Evolutionary conservation across 768 basidiomycete genomes (phyloP).

Genomic region (Tylopilus sp.): DNA sequence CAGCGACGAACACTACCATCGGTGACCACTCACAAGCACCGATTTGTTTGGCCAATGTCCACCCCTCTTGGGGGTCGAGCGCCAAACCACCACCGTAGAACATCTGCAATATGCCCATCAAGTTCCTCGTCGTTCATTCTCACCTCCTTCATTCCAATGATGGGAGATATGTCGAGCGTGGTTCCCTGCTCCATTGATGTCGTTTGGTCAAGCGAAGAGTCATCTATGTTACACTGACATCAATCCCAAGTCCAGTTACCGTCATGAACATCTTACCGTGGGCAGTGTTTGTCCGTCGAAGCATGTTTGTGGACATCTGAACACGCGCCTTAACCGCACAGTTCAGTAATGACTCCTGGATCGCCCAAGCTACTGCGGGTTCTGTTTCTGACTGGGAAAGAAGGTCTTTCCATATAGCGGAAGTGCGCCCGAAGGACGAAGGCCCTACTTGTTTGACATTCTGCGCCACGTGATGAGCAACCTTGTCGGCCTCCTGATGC

Average conservation of each 20-base stretch:
- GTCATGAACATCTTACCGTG: constrained; percentile 10
- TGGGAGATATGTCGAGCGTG: constrained; percentile 25
- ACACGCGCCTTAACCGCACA: constrained; percentile 8
- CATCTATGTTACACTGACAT: constrained; percentile 6
- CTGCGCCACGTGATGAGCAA: constrained; percentile 6
- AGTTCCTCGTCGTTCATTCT: constrained; percentile 50
- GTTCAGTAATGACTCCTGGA: constrained; percentile 26
- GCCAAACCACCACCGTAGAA: constrained; percentile 77
- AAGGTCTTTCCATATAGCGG: constrained; percentile 10
- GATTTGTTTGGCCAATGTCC: constrained; percentile 47
- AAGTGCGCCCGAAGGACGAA: constrained; percentile 1
- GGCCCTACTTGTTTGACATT: constrained; percentile 4
- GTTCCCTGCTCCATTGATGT: background rate
- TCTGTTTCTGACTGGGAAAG: constrained; percentile 10
- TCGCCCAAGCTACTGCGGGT: constrained; percentile 27
- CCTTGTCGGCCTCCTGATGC: constrained; percentile 1
- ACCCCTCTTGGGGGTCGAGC: constrained; percentile 70
- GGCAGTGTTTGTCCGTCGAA: background rate
- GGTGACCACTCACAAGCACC: constrained; percentile 59
- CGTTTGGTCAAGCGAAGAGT: background rate
- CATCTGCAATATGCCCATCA: constrained; percentile 47
- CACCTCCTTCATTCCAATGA: constrained; percentile 69
- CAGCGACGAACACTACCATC: background rate
- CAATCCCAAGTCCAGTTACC: background rate
- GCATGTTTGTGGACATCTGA: background rate